phyloP scores from a whole-genome alignment of 306 rosid species.

The Cyclanthera cordifolia region DNA sequence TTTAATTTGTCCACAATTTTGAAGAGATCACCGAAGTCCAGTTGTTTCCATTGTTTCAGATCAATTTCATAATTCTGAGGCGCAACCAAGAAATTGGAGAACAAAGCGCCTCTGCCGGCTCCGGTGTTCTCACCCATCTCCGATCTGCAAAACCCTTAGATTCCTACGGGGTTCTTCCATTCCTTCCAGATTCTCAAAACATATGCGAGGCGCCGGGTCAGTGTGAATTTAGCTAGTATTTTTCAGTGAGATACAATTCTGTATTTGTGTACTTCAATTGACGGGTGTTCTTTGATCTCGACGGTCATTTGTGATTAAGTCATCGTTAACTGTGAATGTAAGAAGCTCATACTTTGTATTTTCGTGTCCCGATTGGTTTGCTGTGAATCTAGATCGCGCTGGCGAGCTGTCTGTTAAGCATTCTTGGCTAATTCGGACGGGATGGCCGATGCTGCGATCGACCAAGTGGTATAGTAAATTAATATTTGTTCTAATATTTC shows the following conservation, averaged over 20 bases:
- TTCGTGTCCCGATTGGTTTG: background rate
- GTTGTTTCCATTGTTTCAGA: background rate
- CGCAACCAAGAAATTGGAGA: background rate
- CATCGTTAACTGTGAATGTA: background rate
- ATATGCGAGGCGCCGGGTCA: conserved; percentile 5
- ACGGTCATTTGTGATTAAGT: background rate
- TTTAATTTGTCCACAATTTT: background rate
- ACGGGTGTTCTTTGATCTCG: background rate
- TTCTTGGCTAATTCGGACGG: conserved; percentile 9
- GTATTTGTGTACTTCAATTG: background rate
- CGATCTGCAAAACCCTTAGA: conserved; percentile 5
- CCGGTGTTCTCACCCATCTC: conserved; percentile 2
- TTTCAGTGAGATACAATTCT: background rate
- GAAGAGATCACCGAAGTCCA: background rate
- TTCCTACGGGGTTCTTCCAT: background rate
- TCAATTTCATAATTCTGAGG: conserved; percentile 4
- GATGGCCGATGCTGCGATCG: conserved; percentile 10
- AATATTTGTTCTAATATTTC: background rate
- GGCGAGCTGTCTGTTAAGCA: conserved; percentile 11
- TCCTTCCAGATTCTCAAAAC: background rate
- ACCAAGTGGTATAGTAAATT: conserved; percentile 7
- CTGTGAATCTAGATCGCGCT: conserved; percentile 6
- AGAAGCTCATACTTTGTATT: background rate
- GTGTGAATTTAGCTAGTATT: conserved; percentile 9
- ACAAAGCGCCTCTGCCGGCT: conserved; percentile 2